These are phyloP conservation scores for Aspergillus persii DNA, from an alignment of 2,329 filamentous ascomycete species.

Conservation along the genomic window DNA sequence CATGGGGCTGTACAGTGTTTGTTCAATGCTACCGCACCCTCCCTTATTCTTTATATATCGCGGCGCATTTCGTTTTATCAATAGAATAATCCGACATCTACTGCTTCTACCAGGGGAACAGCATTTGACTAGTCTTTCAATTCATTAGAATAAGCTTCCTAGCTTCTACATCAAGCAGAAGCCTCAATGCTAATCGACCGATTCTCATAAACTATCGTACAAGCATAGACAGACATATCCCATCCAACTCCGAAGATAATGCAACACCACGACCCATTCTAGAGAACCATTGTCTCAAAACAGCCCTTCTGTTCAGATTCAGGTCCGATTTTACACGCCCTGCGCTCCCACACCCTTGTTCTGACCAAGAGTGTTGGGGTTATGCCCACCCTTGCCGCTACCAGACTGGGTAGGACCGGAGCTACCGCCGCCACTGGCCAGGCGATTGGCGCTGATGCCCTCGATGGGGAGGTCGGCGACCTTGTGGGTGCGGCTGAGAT, in stretches of 20 bases:
- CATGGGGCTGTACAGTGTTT: conserved; percentile 4
- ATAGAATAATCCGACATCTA: conserved; percentile 4
- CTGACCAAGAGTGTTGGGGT: conserved; percentile 34
- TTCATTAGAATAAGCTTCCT: neutral
- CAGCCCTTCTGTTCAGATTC: neutral
- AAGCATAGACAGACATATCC: neutral
- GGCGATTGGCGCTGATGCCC: conserved; percentile 23
- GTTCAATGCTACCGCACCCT: neutral
- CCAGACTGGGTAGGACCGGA: conserved; percentile 23
- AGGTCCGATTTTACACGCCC: neutral
- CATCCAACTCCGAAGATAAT: neutral
- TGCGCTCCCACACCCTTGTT: conserved; percentile 33
- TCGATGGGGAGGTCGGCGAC: conserved; percentile 36
- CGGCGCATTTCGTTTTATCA: conserved; percentile 1
- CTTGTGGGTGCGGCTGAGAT: conserved; percentile 32
- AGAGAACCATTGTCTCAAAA: neutral
- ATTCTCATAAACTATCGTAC: neutral
- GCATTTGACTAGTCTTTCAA: neutral
- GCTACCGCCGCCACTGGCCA: conserved; percentile 25
- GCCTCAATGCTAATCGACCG: neutral
- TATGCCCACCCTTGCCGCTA: conserved; percentile 39
- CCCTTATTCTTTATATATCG: conserved; percentile 1
- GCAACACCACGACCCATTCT: neutral
- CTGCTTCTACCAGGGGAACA: too few species aligned
- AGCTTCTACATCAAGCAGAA: neutral